Percentiles rank a stretch among this genome's conserved stretches.
Evolutionary conservation across 257 asterid species (phyloP).

Genomic region (Ilex asprella): DNA sequence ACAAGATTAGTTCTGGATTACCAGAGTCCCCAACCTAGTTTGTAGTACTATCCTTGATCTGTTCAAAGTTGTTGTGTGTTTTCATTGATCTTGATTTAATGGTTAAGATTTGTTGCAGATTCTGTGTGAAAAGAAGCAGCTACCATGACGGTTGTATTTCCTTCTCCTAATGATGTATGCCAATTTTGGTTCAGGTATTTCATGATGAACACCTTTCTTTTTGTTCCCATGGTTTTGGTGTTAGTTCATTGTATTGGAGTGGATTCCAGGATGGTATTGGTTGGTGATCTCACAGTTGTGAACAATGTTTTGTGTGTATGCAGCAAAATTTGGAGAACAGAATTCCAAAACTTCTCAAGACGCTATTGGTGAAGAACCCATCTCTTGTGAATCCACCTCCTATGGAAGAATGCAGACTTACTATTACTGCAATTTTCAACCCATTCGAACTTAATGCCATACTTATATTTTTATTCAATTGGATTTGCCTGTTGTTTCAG

Average conservation of each 20-base stretch:
- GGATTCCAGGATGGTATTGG: constrained; percentile 1
- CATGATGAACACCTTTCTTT: background rate
- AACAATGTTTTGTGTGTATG: constrained; percentile 6
- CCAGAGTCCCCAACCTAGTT: constrained; percentile 78
- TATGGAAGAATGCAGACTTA: constrained; percentile 94
- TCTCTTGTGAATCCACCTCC: constrained; percentile 86
- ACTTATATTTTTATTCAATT: constrained; percentile 16
- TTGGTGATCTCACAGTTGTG: background rate
- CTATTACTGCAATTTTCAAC: constrained; percentile 4
- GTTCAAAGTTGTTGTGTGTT: no score
- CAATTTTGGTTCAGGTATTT: constrained; percentile 91
- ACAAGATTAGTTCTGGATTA: constrained; percentile 84
- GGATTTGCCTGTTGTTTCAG: constrained; percentile 36
- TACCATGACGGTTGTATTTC: constrained; percentile 89
- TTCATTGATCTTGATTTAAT: no score
- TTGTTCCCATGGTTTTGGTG: background rate
- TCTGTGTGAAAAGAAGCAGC: constrained; percentile 96
- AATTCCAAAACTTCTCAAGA: constrained; percentile 87
- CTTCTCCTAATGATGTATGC: constrained; percentile 98
- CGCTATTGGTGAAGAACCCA: constrained; percentile 74
- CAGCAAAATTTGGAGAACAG: constrained; percentile 97
- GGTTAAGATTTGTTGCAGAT: constrained; percentile 36
- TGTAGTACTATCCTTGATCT: constrained; percentile 17
- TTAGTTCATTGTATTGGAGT: constrained; percentile 1
- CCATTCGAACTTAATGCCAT: constrained; percentile 7